Evolutionary conservation across 2,329 filamentous ascomycete genomes (phyloP), one percentile per base, ranked within the genome.

Genomic region (Lojkania enalia): DNA sequence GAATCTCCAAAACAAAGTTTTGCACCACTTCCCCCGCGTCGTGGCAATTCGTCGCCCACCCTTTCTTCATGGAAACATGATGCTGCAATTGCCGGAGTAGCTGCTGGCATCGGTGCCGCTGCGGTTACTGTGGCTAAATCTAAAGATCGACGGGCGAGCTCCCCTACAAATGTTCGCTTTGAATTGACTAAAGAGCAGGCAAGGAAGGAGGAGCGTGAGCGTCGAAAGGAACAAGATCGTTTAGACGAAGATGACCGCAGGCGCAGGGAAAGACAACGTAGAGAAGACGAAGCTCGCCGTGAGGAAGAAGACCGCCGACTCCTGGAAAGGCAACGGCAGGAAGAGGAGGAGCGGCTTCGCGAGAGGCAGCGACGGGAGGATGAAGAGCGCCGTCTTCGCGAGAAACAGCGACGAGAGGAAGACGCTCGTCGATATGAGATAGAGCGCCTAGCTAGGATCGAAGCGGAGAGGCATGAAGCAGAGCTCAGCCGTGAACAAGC

Each of bases 161-260:
- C 62, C 16, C 60, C 70, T 13, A 71, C 71, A 6, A 76, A 73
- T 47, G 82, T 84, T 5, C 76, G 78, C 42, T 84, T 84, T 51
- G 74, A 78, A 27, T 58, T 83, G 38, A 82, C 80, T 0, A 71
- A 81, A 35, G 79, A 82, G 57, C 79, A 83, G 62, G 71, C 68
- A 25, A 71, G 75, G 20, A 77, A 75, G 41, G 78, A 79, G 42
- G 58, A 66, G 20, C 67, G 66, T 20, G 67, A 71, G 38, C 61
- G 56, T 14, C 60, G 59, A 4, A 67, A 61, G 44, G 60, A 71
- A 35, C 54, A 70, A 51, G 61, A 57, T 3, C 55, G 56, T 27
- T 44, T 49, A 9, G 55, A 61, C 18, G 62, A 64, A 3, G 59
- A 61, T 15, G 42, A 49, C 14, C 53, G 56, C n/a, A 5, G 33